Evolutionary conservation across 2,329 filamentous ascomycete genomes (phyloP).

Genomic region (Microcyclosporella mali): DNA sequence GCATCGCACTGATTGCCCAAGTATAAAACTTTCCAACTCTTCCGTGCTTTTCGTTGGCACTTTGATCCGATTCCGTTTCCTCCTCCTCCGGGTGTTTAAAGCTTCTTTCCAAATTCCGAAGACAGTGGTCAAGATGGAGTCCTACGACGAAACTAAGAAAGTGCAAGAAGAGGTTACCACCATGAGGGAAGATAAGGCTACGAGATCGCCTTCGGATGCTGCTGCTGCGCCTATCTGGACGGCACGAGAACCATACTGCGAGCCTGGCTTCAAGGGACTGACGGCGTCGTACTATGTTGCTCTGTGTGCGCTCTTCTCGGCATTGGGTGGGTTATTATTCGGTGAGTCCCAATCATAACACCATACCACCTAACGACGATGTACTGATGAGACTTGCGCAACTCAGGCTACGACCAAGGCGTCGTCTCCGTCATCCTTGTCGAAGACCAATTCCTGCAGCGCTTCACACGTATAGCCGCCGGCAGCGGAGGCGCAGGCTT

Average conservation of each 20-base stretch:
- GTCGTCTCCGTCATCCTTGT: slow-evolving; percentile 38
- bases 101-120: neutral
- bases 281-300: slow-evolving; percentile 46
- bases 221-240: neutral
- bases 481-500: slow-evolving; percentile 51
- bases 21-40: neutral
- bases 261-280: slow-evolving; percentile 39
- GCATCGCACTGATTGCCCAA: too few relatives aligned
- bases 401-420: slow-evolving; percentile 35
- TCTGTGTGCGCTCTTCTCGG: slow-evolving; percentile 45
- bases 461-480: slow-evolving; percentile 32
- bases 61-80: neutral
- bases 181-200: neutral
- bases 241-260: slow-evolving; percentile 23
- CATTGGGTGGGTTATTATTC: slow-evolving; percentile 39
- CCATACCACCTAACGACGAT: too few relatives aligned
- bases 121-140: slow-evolving; percentile 1
- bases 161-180: neutral
- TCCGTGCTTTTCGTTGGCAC: neutral
- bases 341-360: slow-evolving; percentile 4
- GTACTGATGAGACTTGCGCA: too few relatives aligned
- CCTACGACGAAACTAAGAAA: slow-evolving; percentile 1
- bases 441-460: slow-evolving; percentile 41
- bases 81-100: neutral
- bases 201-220: neutral